A percentile compares a stretch with the other conserved stretches of the same genome.
These are phyloP conservation scores for Perkinsus marinus DNA, from an alignment of 169 alveolate species.

Conservation along the genomic window DNA sequence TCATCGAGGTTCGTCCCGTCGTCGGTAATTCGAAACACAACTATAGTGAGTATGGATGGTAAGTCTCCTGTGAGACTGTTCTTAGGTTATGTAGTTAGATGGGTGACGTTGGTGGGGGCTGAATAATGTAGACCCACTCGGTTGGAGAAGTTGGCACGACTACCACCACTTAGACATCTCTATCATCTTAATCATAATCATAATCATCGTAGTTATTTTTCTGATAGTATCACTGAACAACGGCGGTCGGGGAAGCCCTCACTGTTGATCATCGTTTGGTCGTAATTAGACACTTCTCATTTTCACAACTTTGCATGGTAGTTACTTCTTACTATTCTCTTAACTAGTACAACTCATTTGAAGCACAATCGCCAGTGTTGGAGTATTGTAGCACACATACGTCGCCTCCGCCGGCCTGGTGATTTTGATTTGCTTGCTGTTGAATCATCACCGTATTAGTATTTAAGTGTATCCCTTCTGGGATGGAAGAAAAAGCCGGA, in stretches of 20 bases:
- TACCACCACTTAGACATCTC: too few relatives aligned
- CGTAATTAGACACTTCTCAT: not conserved
- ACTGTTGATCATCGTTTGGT: not conserved
- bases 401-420: not conserved
- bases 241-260: not conserved
- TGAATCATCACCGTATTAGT: not conserved
- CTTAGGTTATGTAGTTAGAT: not conserved
- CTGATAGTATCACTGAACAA: not conserved
- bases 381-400: not conserved
- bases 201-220: not conserved
- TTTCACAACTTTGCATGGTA: not conserved
- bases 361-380: not conserved
- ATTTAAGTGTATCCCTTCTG: not conserved
- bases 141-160: not conserved
- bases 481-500: not conserved
- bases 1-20: not conserved
- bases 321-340: not conserved
- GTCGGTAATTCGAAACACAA: not conserved
- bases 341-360: not conserved
- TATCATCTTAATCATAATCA: not conserved
- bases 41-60: not conserved
- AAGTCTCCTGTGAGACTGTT: too few relatives aligned
- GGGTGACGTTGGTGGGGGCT: not conserved
- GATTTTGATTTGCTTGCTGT: not conserved
- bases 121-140: not conserved